These are phyloP conservation scores for Penicillium sp. DNA, from an alignment of 2,329 filamentous ascomycete species.

Conservation along the genomic window DNA sequence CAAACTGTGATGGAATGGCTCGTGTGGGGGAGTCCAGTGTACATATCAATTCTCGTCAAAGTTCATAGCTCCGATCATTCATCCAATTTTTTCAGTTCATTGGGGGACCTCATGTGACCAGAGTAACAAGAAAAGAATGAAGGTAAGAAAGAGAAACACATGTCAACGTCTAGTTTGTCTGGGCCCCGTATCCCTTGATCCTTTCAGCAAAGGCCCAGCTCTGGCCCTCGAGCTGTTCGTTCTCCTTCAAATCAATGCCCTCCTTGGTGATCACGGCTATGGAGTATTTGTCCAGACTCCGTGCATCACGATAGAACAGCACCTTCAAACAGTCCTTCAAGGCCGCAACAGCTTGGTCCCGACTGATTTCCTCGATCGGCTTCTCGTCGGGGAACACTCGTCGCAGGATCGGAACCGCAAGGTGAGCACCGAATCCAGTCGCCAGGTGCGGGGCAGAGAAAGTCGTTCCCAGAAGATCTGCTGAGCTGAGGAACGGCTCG, in stretches of 20 bases:
- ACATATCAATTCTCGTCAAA: neutral
- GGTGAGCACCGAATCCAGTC: slow-evolving; percentile 88
- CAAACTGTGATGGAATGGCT: slow-evolving; percentile 32
- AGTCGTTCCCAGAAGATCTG: slow-evolving; percentile 89
- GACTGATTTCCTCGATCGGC: slow-evolving; percentile 65
- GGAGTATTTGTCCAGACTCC: slow-evolving; percentile 87
- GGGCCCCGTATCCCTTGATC: slow-evolving; percentile 92
- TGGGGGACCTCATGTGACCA: slow-evolving; percentile 17
- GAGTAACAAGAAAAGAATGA: slow-evolving; percentile 28
- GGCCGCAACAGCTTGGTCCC: slow-evolving; percentile 75
- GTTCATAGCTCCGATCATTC: neutral
- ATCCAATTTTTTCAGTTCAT: neutral
- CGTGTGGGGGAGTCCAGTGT: neutral
- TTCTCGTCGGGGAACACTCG: slow-evolving; percentile 80
- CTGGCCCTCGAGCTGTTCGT: slow-evolving; percentile 87
- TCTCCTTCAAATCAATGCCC: slow-evolving; percentile 78
- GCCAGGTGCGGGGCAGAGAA: slow-evolving; percentile 85
- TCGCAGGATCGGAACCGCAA: slow-evolving; percentile 89
- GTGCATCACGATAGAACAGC: slow-evolving; percentile 92
- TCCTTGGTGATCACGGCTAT: slow-evolving; percentile 86
- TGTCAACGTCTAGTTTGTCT: slow-evolving; percentile 51
- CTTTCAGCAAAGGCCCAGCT: slow-evolving; percentile 97
- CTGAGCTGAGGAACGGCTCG: slow-evolving; percentile 85
- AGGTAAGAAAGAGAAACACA: slow-evolving; percentile 20
- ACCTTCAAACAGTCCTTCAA: slow-evolving; percentile 98